Conservation (phyloP, 2,329 filamentous ascomycete genomes). For the Shiraia bambusicola region DNA sequence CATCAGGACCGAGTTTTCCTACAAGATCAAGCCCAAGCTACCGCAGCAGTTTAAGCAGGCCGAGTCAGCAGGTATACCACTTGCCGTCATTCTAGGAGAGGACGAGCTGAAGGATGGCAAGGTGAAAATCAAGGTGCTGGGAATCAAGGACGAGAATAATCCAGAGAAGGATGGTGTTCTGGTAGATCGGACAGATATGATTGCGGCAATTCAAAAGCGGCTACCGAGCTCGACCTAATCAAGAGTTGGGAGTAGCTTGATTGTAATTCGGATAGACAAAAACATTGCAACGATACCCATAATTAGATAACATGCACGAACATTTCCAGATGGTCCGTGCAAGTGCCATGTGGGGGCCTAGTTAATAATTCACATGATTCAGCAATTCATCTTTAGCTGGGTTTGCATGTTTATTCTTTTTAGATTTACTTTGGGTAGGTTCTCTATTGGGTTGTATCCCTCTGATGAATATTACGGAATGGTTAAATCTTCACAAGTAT, state of each 20-base stretch:
- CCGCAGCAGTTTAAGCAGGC: constrained; percentile 89
- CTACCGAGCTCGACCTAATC: constrained; percentile 38
- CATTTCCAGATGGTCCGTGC: not conserved
- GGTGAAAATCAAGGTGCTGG: constrained; percentile 84
- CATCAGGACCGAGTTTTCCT: constrained; percentile 86
- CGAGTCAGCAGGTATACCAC: constrained; percentile 75
- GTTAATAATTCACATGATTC: no score
- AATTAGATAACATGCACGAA: constrained; percentile 5
- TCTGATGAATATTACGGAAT: no score
- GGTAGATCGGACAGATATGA: constrained; percentile 65
- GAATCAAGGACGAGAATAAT: constrained; percentile 72
- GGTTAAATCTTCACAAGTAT: no score
- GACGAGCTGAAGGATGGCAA: constrained; percentile 83
- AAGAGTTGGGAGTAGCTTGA: not conserved
- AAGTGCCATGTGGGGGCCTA: not conserved
- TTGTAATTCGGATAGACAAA: constrained; percentile 3
- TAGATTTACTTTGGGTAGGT: no score
- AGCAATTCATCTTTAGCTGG: no score
- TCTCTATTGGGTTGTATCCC: no score
- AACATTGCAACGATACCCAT: constrained; percentile 18
- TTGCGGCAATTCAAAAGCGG: constrained; percentile 61
- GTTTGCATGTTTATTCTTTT: no score
- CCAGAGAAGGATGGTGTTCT: constrained; percentile 86
- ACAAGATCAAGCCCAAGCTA: constrained; percentile 89
- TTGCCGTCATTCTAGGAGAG: constrained; percentile 86